Base-by-base conservation (phyloP, 495 filamentous ascomycete genomes). In the Aspergillus egyptiacus region DNA sequence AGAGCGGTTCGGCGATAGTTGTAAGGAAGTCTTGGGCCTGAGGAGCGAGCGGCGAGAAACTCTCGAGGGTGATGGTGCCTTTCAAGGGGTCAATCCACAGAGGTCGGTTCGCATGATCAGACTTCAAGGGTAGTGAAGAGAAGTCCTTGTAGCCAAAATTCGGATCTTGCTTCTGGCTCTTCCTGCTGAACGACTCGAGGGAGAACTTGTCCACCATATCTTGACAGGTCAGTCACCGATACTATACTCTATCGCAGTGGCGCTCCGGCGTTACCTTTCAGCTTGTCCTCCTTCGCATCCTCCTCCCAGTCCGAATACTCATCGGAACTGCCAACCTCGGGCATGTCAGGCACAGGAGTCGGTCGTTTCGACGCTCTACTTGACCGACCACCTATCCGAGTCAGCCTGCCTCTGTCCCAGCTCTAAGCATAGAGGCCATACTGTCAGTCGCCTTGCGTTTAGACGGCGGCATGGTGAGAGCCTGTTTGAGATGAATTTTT, bases 1-100 rank as follows among this genome's bases (percentile, higher is more conserved):
- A 95, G 53, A 88, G 71, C 33, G 93, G 93, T 69, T 98, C 93
- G 30, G 91, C 90, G 57, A 98, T 89, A 33, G 91, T 95, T 42
- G 91, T 94, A 47, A 98, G 73, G 66, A 98, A 96, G 63, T 95
- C 89, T 55, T 95, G 87, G 2, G 89, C 93, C 59, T 91, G 84
- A 27, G 82, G 74, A 17, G 90, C 85, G 32, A 91, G 68, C 1
- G 90, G 86, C 25, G 83, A 89, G 72, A 96, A 97, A 53, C 88
- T 94, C 74, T 99, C 93, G n/a, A 97, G 75, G 19, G 93, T 89
- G 61, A 99, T 91, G 51, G 82, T 81, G 35, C 87, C 89, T 58
- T 84, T 86, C 35, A 73, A 47, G 1, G 88, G 88, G 65, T 96
- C 88, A 56, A 98, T 90, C 86, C 87, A 97, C 37, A 98, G 72